Percentiles rank a stretch among this genome's conserved stretches.
Evolutionary conservation across 2,329 filamentous ascomycete species (phyloP).

Genomic region (Fusarium coicis): DNA sequence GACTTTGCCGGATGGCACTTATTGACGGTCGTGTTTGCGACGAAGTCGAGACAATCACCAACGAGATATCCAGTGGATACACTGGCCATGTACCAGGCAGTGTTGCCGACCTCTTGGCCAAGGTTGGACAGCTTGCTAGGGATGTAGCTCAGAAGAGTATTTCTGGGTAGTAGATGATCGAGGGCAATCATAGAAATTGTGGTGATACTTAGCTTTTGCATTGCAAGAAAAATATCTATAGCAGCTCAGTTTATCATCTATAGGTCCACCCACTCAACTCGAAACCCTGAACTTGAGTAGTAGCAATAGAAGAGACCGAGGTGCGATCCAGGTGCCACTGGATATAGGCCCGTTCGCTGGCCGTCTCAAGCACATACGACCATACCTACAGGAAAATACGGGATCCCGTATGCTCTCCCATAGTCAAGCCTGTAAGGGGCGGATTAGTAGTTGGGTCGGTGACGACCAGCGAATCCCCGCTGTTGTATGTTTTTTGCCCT

Average conservation of each 20-base stretch:
- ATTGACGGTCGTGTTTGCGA: not conserved
- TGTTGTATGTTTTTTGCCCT: not conserved
- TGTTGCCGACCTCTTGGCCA: not conserved
- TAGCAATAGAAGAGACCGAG: not conserved
- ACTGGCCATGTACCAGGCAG: not conserved
- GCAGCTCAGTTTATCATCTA: not conserved
- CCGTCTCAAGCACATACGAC: not conserved
- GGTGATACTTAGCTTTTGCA: not conserved
- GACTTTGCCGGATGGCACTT: not conserved
- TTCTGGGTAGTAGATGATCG: not conserved
- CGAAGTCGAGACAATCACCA: not conserved
- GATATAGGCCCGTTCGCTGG: fast-evolving
- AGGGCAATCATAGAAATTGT: not conserved
- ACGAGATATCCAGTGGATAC: not conserved
- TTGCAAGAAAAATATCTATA: fast-evolving
- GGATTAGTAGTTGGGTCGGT: not conserved
- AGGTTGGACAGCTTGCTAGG: not conserved
- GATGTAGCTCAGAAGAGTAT: not conserved
- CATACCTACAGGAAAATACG: not conserved
- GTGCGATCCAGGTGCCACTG: fast-evolving
- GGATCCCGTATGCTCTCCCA: not conserved
- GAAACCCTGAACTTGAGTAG: not conserved
- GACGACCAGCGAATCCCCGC: not conserved
- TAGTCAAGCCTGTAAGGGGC: not conserved
- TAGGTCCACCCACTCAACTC: fast-evolving